phyloP scores from a whole-genome alignment of 2,329 filamentous ascomycete genomes.

The Paramyrothecium roridum region DNA sequence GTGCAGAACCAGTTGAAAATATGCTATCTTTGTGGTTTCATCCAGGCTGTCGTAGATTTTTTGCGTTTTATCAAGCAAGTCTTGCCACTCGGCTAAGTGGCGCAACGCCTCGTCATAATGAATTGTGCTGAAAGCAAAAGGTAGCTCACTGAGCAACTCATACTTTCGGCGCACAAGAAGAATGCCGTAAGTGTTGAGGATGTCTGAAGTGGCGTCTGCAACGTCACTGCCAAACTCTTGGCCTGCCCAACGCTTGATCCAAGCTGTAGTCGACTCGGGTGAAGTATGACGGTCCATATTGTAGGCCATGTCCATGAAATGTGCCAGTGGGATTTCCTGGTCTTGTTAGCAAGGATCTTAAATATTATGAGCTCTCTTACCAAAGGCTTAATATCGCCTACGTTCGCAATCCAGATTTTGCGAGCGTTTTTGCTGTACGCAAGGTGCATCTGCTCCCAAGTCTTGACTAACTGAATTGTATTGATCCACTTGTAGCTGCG shows the following conservation, averaged over 20 bases:
- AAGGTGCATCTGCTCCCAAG: slow-evolving; percentile 38
- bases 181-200: slow-evolving; percentile 47
- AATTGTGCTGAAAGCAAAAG: slow-evolving; percentile 51
- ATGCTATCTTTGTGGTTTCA: slow-evolving; percentile 42
- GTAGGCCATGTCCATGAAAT: slow-evolving; percentile 56
- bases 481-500: slow-evolving; percentile 63
- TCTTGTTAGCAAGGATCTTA: not conserved
- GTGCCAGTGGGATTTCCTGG: slow-evolving; percentile 51
- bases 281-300: slow-evolving; percentile 35
- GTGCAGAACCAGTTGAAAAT: slow-evolving; percentile 60
- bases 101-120: slow-evolving; percentile 59
- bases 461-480: slow-evolving; percentile 19
- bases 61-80: slow-evolving; percentile 40
- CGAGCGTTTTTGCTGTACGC: slow-evolving; percentile 46
- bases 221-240: slow-evolving; percentile 47
- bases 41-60: slow-evolving; percentile 40
- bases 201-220: slow-evolving; percentile 40
- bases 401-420: slow-evolving; percentile 61
- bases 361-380: not conserved
- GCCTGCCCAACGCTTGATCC: slow-evolving; percentile 40
- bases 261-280: slow-evolving; percentile 32
- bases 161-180: slow-evolving; percentile 55
- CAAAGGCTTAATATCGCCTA: slow-evolving; percentile 57
- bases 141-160: slow-evolving; percentile 49
- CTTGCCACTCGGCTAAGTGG: slow-evolving; percentile 50